Evolutionary conservation across 768 basidiomycete genomes (phyloP).

Genomic region (Fistulinella prunicolor): DNA sequence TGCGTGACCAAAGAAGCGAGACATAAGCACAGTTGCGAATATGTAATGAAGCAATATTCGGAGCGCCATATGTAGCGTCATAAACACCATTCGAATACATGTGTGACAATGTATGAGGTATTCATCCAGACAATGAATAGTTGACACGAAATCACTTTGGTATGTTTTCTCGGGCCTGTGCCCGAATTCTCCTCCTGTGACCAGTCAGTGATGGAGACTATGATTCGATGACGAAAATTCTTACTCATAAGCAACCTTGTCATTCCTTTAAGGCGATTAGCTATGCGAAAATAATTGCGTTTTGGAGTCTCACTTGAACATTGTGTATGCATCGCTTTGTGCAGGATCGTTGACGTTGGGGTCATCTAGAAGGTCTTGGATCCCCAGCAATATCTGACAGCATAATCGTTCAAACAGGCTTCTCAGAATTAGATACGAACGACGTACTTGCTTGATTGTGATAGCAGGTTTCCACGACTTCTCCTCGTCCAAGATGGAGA

Average conservation of each 20-base stretch:
- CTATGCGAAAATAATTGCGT: not conserved
- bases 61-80: too few species aligned
- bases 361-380: slow-evolving; percentile 93
- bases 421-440: not conserved
- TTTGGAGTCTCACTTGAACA: slow-evolving; percentile 83
- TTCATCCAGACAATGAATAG: not conserved
- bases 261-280: slow-evolving; percentile 60
- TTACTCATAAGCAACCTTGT: slow-evolving; percentile 90
- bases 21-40: too few species aligned
- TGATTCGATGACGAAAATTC: slow-evolving; percentile 24
- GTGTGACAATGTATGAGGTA: slow-evolving; percentile 5
- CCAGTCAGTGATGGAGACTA: not conserved
- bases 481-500: slow-evolving; percentile 97
- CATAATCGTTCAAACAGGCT: not conserved
- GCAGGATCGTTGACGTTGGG: slow-evolving; percentile 98
- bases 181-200: slow-evolving; percentile 68
- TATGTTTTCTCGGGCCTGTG: slow-evolving; percentile 86
- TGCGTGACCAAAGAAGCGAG: too few species aligned
- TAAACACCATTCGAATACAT: slow-evolving; percentile 10
- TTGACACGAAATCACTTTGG: slow-evolving; percentile 57
- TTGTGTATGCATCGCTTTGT: slow-evolving; percentile 96
- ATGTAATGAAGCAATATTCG: too few species aligned
- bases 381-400: slow-evolving; percentile 84
- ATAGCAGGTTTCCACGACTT: slow-evolving; percentile 99
- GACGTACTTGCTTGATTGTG: slow-evolving; percentile 90